Percentiles rank a stretch among this genome's conserved stretches.
Evolutionary conservation across 202 grass and related monocot species (phyloP).

Genomic region (Hordeum pubiflorum): DNA sequence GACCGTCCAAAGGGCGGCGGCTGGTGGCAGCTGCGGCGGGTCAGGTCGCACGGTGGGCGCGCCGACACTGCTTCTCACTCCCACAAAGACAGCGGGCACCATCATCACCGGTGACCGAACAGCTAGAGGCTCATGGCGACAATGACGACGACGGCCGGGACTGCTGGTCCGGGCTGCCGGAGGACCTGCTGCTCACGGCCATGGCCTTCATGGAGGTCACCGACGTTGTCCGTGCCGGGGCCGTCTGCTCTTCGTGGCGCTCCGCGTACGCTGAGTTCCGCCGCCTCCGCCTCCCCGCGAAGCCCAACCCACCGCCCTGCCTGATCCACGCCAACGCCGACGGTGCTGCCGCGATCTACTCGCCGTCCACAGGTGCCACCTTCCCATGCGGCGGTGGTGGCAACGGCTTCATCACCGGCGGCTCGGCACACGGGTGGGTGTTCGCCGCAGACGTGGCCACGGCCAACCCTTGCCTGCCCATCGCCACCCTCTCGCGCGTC

Average conservation of each 20-base stretch:
- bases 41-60: neutral
- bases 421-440: neutral
- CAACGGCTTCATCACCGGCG: neutral
- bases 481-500: neutral
- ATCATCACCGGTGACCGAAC: neutral
- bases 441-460: neutral
- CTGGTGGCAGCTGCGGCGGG: neutral
- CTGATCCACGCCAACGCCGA: neutral
- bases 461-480: neutral
- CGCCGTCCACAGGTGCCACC: neutral
- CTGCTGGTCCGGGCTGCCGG: neutral
- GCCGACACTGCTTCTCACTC: neutral
- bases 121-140: neutral
- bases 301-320: neutral
- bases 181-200: neutral
- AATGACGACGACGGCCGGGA: neutral
- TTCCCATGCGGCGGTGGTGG: neutral
- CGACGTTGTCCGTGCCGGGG: neutral
- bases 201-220: neutral
- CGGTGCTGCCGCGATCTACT: neutral
- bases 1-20: neutral
- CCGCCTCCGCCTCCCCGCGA: neutral
- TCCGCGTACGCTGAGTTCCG: conserved; percentile 3
- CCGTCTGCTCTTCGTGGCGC: neutral
- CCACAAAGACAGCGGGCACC: neutral